These are phyloP conservation scores for Fimicolochytrium jonesii DNA, from an alignment of 192 early-diverging fungal genomes.

Conservation along the genomic window DNA sequence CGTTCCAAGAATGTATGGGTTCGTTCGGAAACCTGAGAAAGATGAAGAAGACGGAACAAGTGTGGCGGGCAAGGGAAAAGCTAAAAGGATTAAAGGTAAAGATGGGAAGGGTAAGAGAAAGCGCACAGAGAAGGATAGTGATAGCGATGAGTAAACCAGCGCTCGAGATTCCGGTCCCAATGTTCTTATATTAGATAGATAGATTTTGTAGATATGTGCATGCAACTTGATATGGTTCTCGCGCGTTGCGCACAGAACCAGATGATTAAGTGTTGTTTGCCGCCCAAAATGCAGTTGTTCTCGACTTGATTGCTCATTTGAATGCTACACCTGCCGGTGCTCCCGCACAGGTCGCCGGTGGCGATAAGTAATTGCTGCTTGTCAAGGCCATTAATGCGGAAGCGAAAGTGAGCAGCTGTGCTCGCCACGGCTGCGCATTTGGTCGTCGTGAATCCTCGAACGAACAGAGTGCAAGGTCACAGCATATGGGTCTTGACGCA, in stretches of 20 bases:
- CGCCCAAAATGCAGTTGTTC: too few species aligned
- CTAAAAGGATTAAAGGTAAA: background rate
- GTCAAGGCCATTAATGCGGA: too few species aligned
- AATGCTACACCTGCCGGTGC: too few species aligned
- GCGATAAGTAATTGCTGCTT: too few species aligned
- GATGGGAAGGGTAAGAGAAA: background rate
- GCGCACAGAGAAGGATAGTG: slow-evolving; percentile 2
- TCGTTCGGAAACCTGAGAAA: background rate
- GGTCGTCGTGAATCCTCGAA: too few species aligned
- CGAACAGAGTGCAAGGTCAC: too few species aligned
- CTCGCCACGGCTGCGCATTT: too few species aligned
- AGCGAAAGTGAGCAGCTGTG: too few species aligned
- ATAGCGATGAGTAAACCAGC: slow-evolving; percentile 5
- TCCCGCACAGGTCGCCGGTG: too few species aligned
- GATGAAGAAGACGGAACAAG: background rate
- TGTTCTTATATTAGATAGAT: background rate
- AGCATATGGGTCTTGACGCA: too few species aligned
- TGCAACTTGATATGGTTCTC: background rate
- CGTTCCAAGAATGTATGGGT: slow-evolving; percentile 38
- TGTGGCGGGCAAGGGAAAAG: background rate
- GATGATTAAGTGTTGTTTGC: background rate
- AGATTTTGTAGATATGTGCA: background rate
- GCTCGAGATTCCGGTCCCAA: background rate
- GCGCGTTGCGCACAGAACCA: too few species aligned
- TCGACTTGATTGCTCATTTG: too few species aligned